Evolutionary conservation across 176 grass and related monocot species (phyloP).

Genomic region (Oryza brachyantha): DNA sequence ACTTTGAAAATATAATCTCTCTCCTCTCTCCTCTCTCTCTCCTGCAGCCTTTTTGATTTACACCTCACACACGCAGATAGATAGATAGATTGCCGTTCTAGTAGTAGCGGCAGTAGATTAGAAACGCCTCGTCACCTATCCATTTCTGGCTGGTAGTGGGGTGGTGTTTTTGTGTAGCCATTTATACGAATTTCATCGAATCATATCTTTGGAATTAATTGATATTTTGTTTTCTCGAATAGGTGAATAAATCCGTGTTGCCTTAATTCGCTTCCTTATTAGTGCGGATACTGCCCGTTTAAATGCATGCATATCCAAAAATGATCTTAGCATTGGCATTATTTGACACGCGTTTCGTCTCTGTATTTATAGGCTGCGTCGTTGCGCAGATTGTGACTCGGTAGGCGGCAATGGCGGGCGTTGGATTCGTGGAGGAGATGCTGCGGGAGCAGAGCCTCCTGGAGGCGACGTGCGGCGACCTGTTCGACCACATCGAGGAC

Average conservation of each 20-base stretch:
- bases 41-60: background rate
- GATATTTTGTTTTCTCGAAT: background rate
- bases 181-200: background rate
- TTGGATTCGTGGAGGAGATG: constrained; percentile 55
- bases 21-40: background rate
- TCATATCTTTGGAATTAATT: constrained; percentile 29
- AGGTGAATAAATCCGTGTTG: constrained; percentile 21
- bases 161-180: background rate
- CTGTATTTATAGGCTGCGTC: background rate
- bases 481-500: constrained; percentile 94
- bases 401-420: constrained; percentile 25
- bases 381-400: background rate
- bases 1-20: constrained; percentile 34
- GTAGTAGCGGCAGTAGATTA: background rate
- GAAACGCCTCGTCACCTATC: background rate
- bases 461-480: constrained; percentile 55
- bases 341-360: no score
- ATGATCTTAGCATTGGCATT: background rate
- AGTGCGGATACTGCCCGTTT: background rate
- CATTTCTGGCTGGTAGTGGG: background rate
- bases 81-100: background rate
- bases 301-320: constrained; percentile 21
- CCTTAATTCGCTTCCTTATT: constrained; percentile 23
- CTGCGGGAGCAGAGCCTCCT: constrained; percentile 60
- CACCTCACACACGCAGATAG: no score